Evolutionary conservation across 306 rosid genomes (phyloP).

Genomic region (Casuarina equisetifolia): DNA sequence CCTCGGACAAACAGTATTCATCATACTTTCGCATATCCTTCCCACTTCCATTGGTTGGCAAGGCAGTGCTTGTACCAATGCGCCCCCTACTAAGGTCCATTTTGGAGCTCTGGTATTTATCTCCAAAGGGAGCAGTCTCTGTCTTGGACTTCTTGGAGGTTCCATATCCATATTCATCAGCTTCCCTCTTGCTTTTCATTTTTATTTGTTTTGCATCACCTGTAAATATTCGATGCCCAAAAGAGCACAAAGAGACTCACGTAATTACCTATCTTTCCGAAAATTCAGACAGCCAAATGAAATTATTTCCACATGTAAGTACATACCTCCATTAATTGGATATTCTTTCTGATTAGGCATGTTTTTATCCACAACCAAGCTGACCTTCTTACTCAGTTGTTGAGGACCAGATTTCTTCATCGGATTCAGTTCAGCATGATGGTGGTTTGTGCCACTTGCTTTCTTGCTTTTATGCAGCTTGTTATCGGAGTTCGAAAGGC

Average conservation of each 20-base stretch:
- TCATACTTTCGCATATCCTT: conserved; percentile 43
- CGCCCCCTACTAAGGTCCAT: conserved; percentile 37
- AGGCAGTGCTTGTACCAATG: conserved; percentile 36
- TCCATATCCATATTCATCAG: conserved; percentile 46
- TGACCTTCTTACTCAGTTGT: conserved; percentile 30
- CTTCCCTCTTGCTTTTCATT: conserved; percentile 48
- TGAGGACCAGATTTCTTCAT: conserved; percentile 44
- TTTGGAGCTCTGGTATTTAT: conserved; percentile 38
- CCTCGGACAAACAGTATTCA: conserved; percentile 45
- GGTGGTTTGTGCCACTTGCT: conserved; percentile 45
- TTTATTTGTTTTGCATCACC: conserved; percentile 47
- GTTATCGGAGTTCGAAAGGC: conserved; percentile 36
- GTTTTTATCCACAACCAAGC: conserved; percentile 39
- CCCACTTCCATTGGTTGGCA: conserved; percentile 36
- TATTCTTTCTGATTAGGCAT: conserved; percentile 47
- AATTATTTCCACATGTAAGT: conserved; percentile 25
- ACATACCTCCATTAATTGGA: conserved; percentile 46
- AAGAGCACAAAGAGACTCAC: not conserved
- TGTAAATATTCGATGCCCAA: conserved; percentile 26
- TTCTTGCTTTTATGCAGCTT: conserved; percentile 42
- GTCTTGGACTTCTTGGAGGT: conserved; percentile 50
- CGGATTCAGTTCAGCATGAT: conserved; percentile 36
- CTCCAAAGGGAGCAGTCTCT: conserved; percentile 30
- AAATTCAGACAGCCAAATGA: not conserved
- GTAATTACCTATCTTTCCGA: conserved; percentile 10